Conservation (phyloP, 331 rosid species). For the Pyrus hybrid region DNA sequence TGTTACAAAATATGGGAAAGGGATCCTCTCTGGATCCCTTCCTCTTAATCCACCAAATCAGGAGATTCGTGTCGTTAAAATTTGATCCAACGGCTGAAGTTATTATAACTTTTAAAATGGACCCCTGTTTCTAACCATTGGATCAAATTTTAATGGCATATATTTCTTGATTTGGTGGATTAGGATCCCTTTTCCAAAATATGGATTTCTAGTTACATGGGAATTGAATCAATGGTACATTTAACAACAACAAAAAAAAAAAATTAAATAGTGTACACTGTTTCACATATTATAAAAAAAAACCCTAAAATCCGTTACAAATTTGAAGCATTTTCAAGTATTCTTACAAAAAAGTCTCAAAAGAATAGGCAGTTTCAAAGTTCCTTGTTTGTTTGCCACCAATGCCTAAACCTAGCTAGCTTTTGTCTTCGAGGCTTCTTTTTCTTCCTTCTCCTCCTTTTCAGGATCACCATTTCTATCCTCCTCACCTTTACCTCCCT, state of each 20-base stretch:
- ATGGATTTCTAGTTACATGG: too few species aligned
- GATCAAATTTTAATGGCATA: too few species aligned
- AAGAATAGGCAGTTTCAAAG: neutral
- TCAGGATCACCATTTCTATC: neutral
- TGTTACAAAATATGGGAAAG: too few species aligned
- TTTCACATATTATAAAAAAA: neutral
- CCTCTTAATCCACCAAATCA: rapidly evolving
- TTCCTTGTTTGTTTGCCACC: neutral
- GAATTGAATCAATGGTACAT: too few species aligned
- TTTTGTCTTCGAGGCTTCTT: constrained; percentile 19
- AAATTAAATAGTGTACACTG: too few species aligned
- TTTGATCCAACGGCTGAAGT: rapidly evolving
- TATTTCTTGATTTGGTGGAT: too few species aligned
- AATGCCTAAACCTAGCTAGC: neutral
- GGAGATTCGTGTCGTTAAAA: rapidly evolving
- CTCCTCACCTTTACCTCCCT: constrained; percentile 15
- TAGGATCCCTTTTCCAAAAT: too few species aligned
- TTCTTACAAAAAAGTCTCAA: neutral
- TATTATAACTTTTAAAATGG: too few species aligned
- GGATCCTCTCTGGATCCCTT: rapidly evolving
- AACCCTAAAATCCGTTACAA: neutral
- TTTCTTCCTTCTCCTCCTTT: constrained; percentile 19
- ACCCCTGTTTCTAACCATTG: rapidly evolving
- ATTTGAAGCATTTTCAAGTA: constrained; percentile 1
- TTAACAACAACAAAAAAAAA: too few species aligned